Evolutionary conservation across 352 stramenopile genomes (phyloP).

Genomic region (Phytophthora parvispora): DNA sequence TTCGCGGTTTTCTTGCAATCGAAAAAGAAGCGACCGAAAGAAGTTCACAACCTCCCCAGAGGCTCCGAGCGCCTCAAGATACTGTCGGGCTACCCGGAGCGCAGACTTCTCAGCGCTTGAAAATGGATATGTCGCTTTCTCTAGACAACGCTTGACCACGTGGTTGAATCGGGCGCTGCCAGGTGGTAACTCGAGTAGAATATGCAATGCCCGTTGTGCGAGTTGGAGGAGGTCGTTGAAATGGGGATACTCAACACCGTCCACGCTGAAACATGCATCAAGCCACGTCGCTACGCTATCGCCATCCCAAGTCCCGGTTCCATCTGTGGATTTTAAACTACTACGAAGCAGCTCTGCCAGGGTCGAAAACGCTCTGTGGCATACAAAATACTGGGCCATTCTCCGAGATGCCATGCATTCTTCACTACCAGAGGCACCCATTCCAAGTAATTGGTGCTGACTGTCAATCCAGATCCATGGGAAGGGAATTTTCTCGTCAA

Average conservation of each 20-base stretch:
- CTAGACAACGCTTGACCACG: conserved; percentile 28
- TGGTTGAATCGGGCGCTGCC: conserved; percentile 28
- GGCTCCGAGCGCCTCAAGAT: conserved; percentile 32
- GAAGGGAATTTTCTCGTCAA: conserved; percentile 28
- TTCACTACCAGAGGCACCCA: background rate
- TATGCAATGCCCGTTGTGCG: conserved; percentile 41
- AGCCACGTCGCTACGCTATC: conserved; percentile 49
- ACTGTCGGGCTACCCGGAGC: conserved; percentile 29
- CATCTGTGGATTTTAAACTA: conserved; percentile 17
- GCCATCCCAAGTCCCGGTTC: conserved; percentile 17
- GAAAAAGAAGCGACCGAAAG: conserved; percentile 28
- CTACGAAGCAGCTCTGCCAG: conserved; percentile 30
- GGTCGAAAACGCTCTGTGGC: conserved; percentile 36
- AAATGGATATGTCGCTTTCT: conserved; percentile 31
- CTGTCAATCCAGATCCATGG: conserved; percentile 69
- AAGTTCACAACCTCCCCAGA: conserved; percentile 31
- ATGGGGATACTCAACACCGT: conserved; percentile 36
- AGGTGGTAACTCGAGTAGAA: conserved; percentile 35
- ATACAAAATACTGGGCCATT: conserved; percentile 37
- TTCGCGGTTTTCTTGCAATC: conserved; percentile 28
- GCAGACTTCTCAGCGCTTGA: conserved; percentile 8
- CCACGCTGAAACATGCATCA: conserved; percentile 68
- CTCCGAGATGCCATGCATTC: conserved; percentile 21
- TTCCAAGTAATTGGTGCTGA: conserved; percentile 13
- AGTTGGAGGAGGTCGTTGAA: conserved; percentile 57